phyloP scores from a whole-genome alignment of 2,329 filamentous ascomycete species.

The Diaporthe humulicola region DNA sequence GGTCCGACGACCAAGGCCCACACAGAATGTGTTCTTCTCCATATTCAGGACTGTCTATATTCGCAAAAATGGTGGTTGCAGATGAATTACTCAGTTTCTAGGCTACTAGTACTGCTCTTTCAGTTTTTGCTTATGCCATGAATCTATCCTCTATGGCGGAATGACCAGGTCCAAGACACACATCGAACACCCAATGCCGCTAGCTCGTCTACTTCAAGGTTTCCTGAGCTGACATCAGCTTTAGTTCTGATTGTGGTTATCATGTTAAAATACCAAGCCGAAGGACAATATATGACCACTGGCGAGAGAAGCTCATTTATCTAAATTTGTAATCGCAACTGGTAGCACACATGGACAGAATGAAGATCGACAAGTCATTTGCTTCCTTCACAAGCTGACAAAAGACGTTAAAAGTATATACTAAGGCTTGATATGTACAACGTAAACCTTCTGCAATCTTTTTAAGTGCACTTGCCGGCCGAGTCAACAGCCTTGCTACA shows the following conservation, averaged over 20 bases:
- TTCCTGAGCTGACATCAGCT: not conserved
- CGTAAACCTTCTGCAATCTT: not conserved
- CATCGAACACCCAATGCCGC: not conserved
- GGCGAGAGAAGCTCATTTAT: not conserved
- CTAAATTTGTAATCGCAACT: too few species aligned
- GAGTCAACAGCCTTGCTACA: slow-evolving; percentile 13
- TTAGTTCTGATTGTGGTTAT: not conserved
- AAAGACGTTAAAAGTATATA: not conserved
- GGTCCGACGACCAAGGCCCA: too few species aligned
- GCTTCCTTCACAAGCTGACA: not conserved
- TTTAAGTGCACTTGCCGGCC: slow-evolving; percentile 14
- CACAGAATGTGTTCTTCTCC: too few species aligned
- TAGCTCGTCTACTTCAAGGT: not conserved
- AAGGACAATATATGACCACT: not conserved
- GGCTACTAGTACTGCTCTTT: not conserved
- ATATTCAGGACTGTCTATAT: too few species aligned
- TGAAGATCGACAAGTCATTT: not conserved
- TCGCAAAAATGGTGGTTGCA: not conserved
- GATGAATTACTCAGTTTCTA: not conserved
- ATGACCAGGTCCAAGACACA: not conserved
- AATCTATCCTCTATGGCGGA: not conserved
- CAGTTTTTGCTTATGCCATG: not conserved
- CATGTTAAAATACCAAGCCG: not conserved
- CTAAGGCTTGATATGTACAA: not conserved
- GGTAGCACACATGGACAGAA: too few species aligned